Conservation (phyloP, 2,329 filamentous ascomycete genomes). For the Dryadomyces quercus-mongolicae region DNA sequence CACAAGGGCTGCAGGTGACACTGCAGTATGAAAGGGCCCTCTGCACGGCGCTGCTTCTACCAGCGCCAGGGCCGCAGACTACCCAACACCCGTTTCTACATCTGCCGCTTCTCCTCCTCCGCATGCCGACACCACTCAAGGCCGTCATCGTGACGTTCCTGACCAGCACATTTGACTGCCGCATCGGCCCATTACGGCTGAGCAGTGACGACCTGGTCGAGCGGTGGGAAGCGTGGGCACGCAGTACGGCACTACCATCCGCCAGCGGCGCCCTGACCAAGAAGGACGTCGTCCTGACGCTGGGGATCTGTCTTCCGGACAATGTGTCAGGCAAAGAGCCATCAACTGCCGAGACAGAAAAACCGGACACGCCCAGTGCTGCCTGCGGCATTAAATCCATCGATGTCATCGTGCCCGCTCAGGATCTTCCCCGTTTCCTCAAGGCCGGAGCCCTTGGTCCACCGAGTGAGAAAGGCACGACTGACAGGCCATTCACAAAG, state of each 20-base stretch:
- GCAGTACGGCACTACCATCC: conserved; percentile 22
- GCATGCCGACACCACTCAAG: conserved; percentile 43
- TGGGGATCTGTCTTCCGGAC: conserved; percentile 30
- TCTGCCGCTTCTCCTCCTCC: conserved; percentile 39
- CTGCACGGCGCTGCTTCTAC: conserved; percentile 39
- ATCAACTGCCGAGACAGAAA: not conserved
- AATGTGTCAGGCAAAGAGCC: not conserved
- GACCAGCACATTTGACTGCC: conserved; percentile 42
- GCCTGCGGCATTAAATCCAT: conserved; percentile 28
- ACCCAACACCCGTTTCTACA: conserved; percentile 25
- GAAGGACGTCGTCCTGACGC: conserved; percentile 37
- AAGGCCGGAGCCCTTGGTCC: conserved; percentile 20
- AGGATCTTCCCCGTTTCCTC: conserved; percentile 34
- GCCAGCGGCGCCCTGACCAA: conserved; percentile 4
- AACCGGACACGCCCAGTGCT: not conserved
- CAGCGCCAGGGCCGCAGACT: conserved; percentile 13
- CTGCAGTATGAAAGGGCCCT: conserved; percentile 40
- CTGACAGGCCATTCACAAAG: conserved; percentile 31
- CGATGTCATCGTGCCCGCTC: conserved; percentile 37
- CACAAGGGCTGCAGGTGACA: conserved; percentile 29
- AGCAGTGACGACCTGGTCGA: conserved; percentile 36
- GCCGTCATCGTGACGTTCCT: conserved; percentile 37
- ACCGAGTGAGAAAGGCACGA: too few relatives aligned
- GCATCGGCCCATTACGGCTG: conserved; percentile 35
- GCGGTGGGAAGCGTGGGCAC: conserved; percentile 40